phyloP scores from a whole-genome alignment of 176 grass and related monocot genomes.

The Phoenix dactylifera region DNA sequence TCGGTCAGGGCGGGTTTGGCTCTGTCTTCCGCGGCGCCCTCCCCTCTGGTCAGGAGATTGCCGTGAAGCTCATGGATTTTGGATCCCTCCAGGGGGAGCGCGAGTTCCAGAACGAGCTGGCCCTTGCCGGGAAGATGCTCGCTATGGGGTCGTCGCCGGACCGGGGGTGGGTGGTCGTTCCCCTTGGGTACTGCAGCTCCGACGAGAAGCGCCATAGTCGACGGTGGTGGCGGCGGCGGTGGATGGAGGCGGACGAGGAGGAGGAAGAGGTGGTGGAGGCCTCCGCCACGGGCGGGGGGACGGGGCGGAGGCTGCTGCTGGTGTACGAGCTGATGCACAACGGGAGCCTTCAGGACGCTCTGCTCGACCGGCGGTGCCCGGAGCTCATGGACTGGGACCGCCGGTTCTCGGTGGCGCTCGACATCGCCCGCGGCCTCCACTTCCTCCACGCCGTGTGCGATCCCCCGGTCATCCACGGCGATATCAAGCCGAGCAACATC shows the following conservation, averaged over 20 bases:
- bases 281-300: not conserved
- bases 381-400: conserved; percentile 60
- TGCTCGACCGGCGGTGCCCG: conserved; percentile 56
- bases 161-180: conserved; percentile 28
- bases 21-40: not conserved
- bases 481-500: conserved; percentile 95
- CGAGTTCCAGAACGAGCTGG: conserved; percentile 95
- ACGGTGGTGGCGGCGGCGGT: conserved; percentile 7
- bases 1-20: conserved; percentile 50
- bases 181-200: conserved; percentile 61
- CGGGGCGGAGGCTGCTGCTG: conserved; percentile 37
- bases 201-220: not conserved
- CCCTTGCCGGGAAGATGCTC: conserved; percentile 65
- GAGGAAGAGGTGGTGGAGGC: conserved; percentile 17
- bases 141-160: not conserved
- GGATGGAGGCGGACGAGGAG: conserved; percentile 2
- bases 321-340: conserved; percentile 98
- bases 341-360: conserved; percentile 85
- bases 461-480: conserved; percentile 80
- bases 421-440: conserved; percentile 71
- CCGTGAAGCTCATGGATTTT: conserved; percentile 82
- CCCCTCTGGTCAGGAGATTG: conserved; percentile 34
- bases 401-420: conserved; percentile 56
- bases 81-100: conserved; percentile 92
- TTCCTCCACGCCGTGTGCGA: conserved; percentile 70